A percentile compares a stretch with the other conserved stretches of the same genome.
Conservation (phyloP, 768 basidiomycete species). For the Tulasnella sp. region DNA sequence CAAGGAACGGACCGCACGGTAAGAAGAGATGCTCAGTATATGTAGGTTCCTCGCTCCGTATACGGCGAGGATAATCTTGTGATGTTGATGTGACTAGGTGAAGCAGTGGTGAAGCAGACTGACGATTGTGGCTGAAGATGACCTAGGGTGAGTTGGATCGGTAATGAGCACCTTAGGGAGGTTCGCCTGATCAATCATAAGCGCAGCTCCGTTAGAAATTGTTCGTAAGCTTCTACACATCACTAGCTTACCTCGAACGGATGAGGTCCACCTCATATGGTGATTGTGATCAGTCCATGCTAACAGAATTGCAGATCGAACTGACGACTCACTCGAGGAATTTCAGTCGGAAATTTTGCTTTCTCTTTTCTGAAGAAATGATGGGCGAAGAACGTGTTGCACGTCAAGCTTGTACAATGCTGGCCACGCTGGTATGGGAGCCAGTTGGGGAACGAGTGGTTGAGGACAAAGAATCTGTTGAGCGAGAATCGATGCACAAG, state of each 20-base stretch:
- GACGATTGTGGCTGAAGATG: slow-evolving; percentile 17
- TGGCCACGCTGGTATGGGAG: no score
- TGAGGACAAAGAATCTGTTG: no score
- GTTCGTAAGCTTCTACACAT: slow-evolving; percentile 1
- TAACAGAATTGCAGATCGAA: not conserved
- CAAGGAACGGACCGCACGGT: slow-evolving; percentile 55
- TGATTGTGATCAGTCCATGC: slow-evolving; percentile 16
- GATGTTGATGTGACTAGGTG: slow-evolving; percentile 26
- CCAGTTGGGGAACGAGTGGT: no score
- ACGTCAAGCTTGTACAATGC: no score
- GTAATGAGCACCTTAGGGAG: slow-evolving; percentile 46
- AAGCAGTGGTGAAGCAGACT: slow-evolving; percentile 7
- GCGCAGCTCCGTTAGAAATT: slow-evolving; percentile 12
- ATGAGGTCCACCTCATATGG: slow-evolving; percentile 46
- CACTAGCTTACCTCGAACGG: slow-evolving; percentile 51
- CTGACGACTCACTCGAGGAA: slow-evolving; percentile 51
- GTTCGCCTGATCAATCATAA: slow-evolving; percentile 48
- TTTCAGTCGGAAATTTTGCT: slow-evolving; percentile 71
- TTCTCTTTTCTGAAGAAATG: slow-evolving; percentile 69
- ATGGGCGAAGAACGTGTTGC: slow-evolving; percentile 28
- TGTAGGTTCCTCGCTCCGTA: slow-evolving; percentile 57
- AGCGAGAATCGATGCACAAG: no score
- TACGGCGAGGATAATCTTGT: slow-evolving; percentile 53
- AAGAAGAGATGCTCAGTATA: slow-evolving; percentile 40
- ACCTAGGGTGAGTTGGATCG: slow-evolving; percentile 10